Evolutionary conservation across 306 rosid species (phyloP).

Genomic region (Glycyrrhiza uralensis): DNA sequence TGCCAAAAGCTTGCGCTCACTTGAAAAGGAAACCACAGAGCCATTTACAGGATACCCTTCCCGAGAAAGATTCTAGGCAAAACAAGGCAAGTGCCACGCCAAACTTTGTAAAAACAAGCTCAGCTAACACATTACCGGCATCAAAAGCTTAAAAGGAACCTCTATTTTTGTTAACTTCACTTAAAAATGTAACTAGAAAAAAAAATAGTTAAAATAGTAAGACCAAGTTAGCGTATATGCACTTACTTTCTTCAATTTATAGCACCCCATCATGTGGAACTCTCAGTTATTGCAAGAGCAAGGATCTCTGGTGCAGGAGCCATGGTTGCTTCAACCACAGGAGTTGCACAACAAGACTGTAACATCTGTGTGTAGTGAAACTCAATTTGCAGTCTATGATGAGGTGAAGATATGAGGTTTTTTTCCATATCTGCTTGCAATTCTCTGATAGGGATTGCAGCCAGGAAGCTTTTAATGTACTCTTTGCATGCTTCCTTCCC

Average conservation of each 20-base stretch:
- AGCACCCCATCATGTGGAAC: conserved; percentile 17
- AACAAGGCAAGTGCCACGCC: conserved; percentile 1
- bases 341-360: conserved; percentile 18
- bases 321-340: conserved; percentile 32
- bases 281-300: conserved; percentile 35
- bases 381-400: conserved; percentile 87
- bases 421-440: conserved; percentile 79
- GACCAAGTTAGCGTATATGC: conserved; percentile 52
- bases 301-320: conserved; percentile 24
- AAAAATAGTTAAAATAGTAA: background rate
- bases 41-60: conserved; percentile 28
- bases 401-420: conserved; percentile 60
- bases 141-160: conserved; percentile 25
- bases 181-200: background rate
- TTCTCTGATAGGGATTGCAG: conserved; percentile 91
- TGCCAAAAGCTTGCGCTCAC: conserved; percentile 31
- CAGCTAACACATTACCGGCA: conserved; percentile 6
- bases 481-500: conserved; percentile 96
- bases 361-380: conserved; percentile 61
- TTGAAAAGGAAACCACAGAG: conserved; percentile 29
- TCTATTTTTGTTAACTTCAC: conserved; percentile 36
- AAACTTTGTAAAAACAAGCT: background rate
- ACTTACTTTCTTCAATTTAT: conserved; percentile 51
- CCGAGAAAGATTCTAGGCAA: conserved; percentile 30
- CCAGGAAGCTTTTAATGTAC: conserved; percentile 87